A percentile compares a stretch with the other conserved stretches of the same genome.
Evolutionary conservation across 1,284 basidiomycete species (phyloP).

Genomic region (Leccinum subfulvum): DNA sequence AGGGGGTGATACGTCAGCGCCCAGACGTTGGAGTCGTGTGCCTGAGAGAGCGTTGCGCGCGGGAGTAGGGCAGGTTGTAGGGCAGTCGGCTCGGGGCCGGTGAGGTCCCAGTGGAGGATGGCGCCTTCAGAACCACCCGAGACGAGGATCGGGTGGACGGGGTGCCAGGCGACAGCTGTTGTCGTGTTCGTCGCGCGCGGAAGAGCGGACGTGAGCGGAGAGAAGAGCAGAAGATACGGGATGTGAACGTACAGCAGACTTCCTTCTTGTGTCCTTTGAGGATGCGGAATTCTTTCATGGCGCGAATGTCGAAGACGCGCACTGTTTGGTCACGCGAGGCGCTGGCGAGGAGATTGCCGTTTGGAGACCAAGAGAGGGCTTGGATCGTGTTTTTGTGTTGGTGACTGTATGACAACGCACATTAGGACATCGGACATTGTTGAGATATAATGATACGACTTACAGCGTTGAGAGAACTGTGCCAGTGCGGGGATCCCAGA

Average conservation of each 20-base stretch:
- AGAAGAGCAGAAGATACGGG: neutral
- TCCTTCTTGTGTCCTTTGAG: slow-evolving; percentile 96
- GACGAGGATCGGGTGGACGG: slow-evolving; percentile 86
- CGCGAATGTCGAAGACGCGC: slow-evolving; percentile 96
- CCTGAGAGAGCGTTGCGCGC: slow-evolving; percentile 82
- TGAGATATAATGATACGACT: slow-evolving; percentile 26
- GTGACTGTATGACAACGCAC: slow-evolving; percentile 54
- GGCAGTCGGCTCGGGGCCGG: slow-evolving; percentile 45
- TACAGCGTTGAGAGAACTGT: slow-evolving; percentile 86
- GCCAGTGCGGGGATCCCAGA: slow-evolving; percentile 95
- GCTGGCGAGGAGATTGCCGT: slow-evolving; percentile 91
- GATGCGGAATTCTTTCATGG: slow-evolving; percentile 91
- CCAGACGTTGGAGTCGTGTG: slow-evolving; percentile 98
- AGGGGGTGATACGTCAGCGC: slow-evolving; percentile 93
- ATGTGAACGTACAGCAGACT: slow-evolving; percentile 80
- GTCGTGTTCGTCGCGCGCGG: neutral
- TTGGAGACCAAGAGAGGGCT: slow-evolving; percentile 88
- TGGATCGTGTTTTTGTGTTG: slow-evolving; percentile 98
- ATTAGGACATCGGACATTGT: neutral
- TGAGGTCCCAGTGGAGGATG: slow-evolving; percentile 90
- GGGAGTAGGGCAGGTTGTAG: slow-evolving; percentile 48
- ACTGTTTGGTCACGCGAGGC: slow-evolving; percentile 93
- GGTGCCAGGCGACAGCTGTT: slow-evolving; percentile 91
- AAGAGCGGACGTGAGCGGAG: neutral
- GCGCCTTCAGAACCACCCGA: slow-evolving; percentile 93